Conservation (phyloP, 192 early-diverging fungal species). For the Thamnidium elegans region DNA sequence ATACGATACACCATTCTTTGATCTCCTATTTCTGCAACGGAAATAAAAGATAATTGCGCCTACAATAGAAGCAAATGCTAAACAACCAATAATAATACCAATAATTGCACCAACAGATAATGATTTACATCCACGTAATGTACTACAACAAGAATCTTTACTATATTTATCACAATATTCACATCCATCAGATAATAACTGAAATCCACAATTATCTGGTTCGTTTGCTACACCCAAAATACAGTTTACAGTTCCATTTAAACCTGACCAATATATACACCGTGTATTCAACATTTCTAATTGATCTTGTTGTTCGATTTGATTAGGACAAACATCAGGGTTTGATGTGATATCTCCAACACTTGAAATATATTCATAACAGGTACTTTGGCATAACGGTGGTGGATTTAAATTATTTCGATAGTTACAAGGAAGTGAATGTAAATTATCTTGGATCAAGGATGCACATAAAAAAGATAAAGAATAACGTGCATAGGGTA, state of each 20-base stretch:
- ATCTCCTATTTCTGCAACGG: background rate
- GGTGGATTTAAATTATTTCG: conserved; percentile 21
- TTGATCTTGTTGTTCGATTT: background rate
- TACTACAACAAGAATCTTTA: conserved; percentile 27
- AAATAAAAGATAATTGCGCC: conserved; percentile 9
- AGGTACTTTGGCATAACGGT: conserved; percentile 34
- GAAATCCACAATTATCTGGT: conserved; percentile 29
- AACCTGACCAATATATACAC: conserved; percentile 32
- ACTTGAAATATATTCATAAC: conserved; percentile 27
- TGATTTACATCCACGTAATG: conserved; percentile 6
- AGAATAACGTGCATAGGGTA: conserved; percentile 36
- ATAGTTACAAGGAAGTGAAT: conserved; percentile 35
- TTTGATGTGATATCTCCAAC: conserved; percentile 23
- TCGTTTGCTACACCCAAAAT: conserved; percentile 35
- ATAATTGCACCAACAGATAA: conserved; percentile 29
- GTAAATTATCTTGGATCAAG: conserved; percentile 28
- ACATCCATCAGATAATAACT: conserved; percentile 9
- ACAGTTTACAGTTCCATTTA: conserved; percentile 29
- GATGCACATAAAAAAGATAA: conserved; percentile 27
- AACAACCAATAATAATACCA: conserved; percentile 28
- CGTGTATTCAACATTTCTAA: conserved; percentile 12
- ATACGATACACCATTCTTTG: background rate
- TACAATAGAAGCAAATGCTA: conserved; percentile 1
- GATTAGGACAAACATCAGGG: conserved; percentile 19
- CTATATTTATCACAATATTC: conserved; percentile 20